Conservation (phyloP, 2,329 filamentous ascomycete species). For the Madurella mycetomatis region DNA sequence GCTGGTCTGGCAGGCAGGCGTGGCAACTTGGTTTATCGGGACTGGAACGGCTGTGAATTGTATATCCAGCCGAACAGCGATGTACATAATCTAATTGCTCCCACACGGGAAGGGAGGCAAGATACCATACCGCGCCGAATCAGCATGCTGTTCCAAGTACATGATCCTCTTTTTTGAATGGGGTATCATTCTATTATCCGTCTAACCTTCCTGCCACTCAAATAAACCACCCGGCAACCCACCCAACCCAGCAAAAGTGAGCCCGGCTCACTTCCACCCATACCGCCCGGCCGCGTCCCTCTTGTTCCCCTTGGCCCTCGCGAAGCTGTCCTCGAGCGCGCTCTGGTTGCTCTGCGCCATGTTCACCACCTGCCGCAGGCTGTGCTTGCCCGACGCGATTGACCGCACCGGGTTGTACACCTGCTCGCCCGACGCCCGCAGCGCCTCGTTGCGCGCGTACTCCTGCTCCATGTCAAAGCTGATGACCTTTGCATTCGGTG, state of each 20-base stretch:
- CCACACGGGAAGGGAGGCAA: no score
- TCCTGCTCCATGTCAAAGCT: slow-evolving; percentile 88
- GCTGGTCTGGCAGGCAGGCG: no score
- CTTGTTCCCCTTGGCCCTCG: slow-evolving; percentile 71
- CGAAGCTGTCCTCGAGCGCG: slow-evolving; percentile 88
- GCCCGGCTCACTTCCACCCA: slow-evolving; percentile 58
- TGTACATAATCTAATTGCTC: no score
- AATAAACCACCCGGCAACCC: not conserved
- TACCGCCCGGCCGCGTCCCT: slow-evolving; percentile 78
- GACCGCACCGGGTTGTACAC: slow-evolving; percentile 78
- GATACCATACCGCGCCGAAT: no score
- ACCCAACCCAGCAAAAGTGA: not conserved
- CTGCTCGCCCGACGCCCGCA: slow-evolving; percentile 66
- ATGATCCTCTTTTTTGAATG: no score
- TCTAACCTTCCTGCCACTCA: not conserved
- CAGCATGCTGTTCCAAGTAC: no score
- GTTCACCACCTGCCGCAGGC: slow-evolving; percentile 78
- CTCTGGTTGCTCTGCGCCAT: slow-evolving; percentile 78
- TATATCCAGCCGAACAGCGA: no score
- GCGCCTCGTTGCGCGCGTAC: slow-evolving; percentile 76
- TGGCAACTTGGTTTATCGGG: no score
- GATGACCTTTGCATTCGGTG: slow-evolving; percentile 58
- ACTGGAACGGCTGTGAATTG: no score
- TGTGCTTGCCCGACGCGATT: slow-evolving; percentile 86
- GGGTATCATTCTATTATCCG: slow-evolving; percentile 3